Base-by-base conservation (phyloP, 1,284 basidiomycete species). In the Trametes polyzona region DNA sequence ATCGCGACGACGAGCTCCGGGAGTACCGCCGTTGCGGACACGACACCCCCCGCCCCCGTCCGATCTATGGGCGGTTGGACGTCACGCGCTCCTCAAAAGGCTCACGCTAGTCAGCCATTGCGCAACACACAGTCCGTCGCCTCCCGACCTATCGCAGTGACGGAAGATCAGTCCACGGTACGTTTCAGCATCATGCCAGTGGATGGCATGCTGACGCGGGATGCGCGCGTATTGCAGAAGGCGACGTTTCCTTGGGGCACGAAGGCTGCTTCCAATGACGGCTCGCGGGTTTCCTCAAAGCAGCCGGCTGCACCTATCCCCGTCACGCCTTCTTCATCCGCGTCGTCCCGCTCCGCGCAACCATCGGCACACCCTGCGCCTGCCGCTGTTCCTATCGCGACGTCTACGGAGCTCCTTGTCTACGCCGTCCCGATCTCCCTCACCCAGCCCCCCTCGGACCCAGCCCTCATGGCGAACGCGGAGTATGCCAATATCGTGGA, bases 351-450 rank as follows among this genome's bases (percentile, higher is more conserved):
- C 36, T 16, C 51, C n/a, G 27, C 54, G 17, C 57, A 54, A 17
- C 23, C 50, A 14, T 17, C 57, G 6, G 7, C 47, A 10, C 50
- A 60, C n/a, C 4, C 36, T 23, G 41, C 33, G 27, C 46, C 24
- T 3, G 19, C 46, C 35, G 12, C 35, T 23, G 23, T 47, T 32
- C 30, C 54, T 7, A 30, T 49, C 7, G 16, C 47, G 14, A 41
- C 55, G 9, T 35, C 51, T 23, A 12, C 33, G 7, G 56, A 60
- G 2, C 47, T 63, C 8, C 55, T 63, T 14, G 37, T 47, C 14
- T 63, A 63, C 21, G 46, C 61, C 1, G 61, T 63, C 9, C 61
- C 61, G 10, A 39, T 63, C 42, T 52, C 53, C 4, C 49, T 60
- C 21, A 19, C 47, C 11, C 49, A 47, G 49, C 10, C 47, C 1